Evolutionary conservation across 2,329 filamentous ascomycete genomes (phyloP), one percentile per base, ranked within the genome.

Genomic region (Metarhizium robertsii): DNA sequence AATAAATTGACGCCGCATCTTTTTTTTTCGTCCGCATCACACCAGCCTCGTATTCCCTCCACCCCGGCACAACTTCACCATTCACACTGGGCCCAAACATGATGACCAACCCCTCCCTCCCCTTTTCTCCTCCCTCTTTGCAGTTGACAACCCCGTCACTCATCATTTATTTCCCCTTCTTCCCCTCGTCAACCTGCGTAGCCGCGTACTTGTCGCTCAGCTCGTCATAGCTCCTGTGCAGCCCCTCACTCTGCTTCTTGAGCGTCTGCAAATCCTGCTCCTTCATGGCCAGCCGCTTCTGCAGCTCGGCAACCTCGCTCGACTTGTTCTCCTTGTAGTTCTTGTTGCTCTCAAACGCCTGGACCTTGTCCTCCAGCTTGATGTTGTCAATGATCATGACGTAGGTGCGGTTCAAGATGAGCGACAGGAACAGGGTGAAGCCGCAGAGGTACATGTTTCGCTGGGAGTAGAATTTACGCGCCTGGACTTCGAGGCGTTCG

Each of bases 381-480:
- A 96, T 88, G 53, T 88, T 84, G 65, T 96, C 92, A 62, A 96
- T 82, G 67, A 96, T 96, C 89, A 97, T 92, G 68, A 87, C 88
- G 79, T 97, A 99, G 69, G 94, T 99, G 69, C 94, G 92, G 85
- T 99, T 97, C 70, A 95, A 89, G 74, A 99, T 99, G 61, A 99
- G 81, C 54, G 92, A 97, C 59, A 99, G 87, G 84, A 99, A 97
- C 61, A 99, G 87, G 5, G 94, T 99, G 80, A 99, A 99, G 65
- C 94, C 94, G 74, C 94, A 97, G 59, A 99, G 91, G 78, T 99
- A 99, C 94, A 99, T 99, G 85, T 99, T 99, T 74, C 94, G 92
- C 79, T 99, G 92, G 59, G 92, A 96, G 83, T 99, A 99, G 81
- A 99, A 99, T 77, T 99, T 99, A 81, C 94, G 91, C 62, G 94